Conservation (phyloP, 202 grass and related monocot genomes). For the Brachypodium distachyon region DNA sequence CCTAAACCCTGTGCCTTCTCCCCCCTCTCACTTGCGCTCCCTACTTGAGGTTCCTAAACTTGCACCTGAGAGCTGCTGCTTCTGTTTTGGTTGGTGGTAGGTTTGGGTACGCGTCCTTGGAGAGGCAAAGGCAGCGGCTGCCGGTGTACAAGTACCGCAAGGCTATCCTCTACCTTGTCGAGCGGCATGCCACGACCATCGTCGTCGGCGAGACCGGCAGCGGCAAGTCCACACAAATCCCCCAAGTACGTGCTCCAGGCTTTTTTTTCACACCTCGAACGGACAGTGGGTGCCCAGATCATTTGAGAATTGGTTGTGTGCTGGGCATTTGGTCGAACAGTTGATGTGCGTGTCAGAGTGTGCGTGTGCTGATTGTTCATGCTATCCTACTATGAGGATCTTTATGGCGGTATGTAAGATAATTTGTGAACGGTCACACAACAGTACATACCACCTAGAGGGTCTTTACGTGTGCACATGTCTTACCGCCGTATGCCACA, state of each 20-base stretch:
- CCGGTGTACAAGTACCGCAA: constrained; percentile 87
- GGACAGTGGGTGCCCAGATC: neutral
- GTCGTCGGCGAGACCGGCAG: constrained; percentile 95
- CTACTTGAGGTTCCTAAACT: neutral
- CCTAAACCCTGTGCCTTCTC: constrained; percentile 11
- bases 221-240: constrained; percentile 94
- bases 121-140: constrained; percentile 70
- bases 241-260: constrained; percentile 38
- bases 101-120: constrained; percentile 57
- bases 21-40: neutral
- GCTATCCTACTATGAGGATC: neutral
- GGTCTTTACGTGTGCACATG: no score
- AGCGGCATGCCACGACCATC: constrained; percentile 74
- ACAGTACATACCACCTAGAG: no score
- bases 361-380: neutral
- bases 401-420: no score
- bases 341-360: neutral
- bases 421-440: no score
- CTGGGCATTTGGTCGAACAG: constrained; percentile 23
- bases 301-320: neutral
- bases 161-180: constrained; percentile 86
- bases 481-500: no score
- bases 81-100: constrained; percentile 12
- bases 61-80: neutral
- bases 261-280: neutral